Evolutionary conservation across 164 flowering plant genomes (phyloP).

Genomic region (Vitis amurensis): DNA sequence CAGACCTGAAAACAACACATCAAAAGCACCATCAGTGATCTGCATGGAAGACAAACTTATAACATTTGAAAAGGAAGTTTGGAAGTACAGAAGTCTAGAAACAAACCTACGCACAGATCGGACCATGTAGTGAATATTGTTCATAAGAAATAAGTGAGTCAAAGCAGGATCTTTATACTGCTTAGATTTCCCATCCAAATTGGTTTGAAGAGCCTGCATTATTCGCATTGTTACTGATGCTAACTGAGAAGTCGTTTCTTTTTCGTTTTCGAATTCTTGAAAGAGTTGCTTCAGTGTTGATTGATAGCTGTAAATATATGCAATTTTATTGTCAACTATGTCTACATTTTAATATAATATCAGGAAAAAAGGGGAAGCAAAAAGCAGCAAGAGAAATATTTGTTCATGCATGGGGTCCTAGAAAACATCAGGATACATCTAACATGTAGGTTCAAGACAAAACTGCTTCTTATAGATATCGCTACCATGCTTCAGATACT

Average conservation of each 20-base stretch:
- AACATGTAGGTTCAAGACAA: too few species aligned
- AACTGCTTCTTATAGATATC: too few species aligned
- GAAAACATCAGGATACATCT: too few species aligned
- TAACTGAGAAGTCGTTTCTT: constrained; percentile 63
- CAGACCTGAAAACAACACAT: constrained; percentile 57
- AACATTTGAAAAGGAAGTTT: not conserved
- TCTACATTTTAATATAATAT: not conserved
- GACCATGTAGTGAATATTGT: constrained; percentile 96
- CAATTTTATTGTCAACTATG: too few species aligned
- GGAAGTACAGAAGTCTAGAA: not conserved
- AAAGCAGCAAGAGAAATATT: not conserved
- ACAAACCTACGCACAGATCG: constrained; percentile 97
- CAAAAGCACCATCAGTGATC: not conserved
- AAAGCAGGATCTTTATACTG: constrained; percentile 87
- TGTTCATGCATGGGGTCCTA: not conserved
- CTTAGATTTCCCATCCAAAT: constrained; percentile 96
- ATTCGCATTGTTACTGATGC: constrained; percentile 79
- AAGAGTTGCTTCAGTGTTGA: constrained; percentile 93
- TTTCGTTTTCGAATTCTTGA: constrained; percentile 64
- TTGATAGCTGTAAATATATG: constrained; percentile 61
- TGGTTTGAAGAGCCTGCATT: constrained; percentile 96
- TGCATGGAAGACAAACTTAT: not conserved
- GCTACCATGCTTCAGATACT: too few species aligned
- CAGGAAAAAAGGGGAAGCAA: not conserved
- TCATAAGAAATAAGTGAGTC: constrained; percentile 93